Evolutionary conservation across 176 grass and related monocot genomes (phyloP).

Genomic region (Zea luxurians): DNA sequence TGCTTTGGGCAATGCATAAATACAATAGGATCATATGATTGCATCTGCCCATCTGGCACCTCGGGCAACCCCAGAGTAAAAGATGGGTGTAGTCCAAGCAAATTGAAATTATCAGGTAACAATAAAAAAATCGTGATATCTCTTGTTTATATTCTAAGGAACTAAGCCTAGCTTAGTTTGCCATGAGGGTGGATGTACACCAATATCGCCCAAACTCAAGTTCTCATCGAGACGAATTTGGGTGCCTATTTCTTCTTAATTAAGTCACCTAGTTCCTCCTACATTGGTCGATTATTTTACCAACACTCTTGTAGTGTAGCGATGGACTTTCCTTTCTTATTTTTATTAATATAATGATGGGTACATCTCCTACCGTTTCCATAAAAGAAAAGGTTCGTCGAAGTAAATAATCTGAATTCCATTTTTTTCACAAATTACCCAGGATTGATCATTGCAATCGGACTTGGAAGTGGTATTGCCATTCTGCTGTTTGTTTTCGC

Average conservation of each 20-base stretch:
- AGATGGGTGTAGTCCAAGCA: constrained; percentile 13
- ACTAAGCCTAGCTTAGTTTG: neutral
- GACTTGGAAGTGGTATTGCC: constrained; percentile 29
- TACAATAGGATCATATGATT: constrained; percentile 15
- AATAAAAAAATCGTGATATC: neutral
- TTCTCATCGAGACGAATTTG: neutral
- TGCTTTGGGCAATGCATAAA: constrained; percentile 5
- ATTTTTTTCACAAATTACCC: neutral
- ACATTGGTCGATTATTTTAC: neutral
- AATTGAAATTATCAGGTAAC: constrained; percentile 6
- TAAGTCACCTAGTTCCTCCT: neutral
- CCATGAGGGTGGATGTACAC: neutral
- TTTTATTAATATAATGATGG: neutral
- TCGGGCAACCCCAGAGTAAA: neutral
- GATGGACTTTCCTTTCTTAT: neutral
- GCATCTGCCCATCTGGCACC: neutral
- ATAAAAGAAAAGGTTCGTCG: neutral
- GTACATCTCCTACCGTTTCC: neutral
- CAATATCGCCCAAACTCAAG: neutral
- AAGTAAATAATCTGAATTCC: neutral
- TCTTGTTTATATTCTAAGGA: neutral
- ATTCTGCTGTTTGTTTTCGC: constrained; percentile 42
- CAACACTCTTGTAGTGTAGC: neutral
- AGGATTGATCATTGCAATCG: constrained; percentile 17
- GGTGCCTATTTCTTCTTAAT: neutral